Evolutionary conservation across 805 yeast genomes (phyloP).

Genomic region (Candida coleopterorum): DNA sequence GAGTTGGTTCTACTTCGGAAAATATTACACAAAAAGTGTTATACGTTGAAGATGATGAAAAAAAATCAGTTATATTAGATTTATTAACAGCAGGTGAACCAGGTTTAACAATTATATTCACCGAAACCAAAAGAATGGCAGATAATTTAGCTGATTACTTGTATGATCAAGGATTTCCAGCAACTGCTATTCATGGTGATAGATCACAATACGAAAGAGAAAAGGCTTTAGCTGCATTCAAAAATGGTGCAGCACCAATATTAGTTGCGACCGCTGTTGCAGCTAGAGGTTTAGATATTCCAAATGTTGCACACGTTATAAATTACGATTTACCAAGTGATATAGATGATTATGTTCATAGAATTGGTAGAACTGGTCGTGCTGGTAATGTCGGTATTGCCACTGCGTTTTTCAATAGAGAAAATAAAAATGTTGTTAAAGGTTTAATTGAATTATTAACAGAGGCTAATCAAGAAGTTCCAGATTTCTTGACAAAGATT

Average conservation of each 20-base stretch:
- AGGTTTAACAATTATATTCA: constrained; percentile 90
- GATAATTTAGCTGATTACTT: constrained; percentile 91
- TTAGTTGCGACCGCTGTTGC: constrained; percentile 99
- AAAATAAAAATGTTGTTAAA: constrained; percentile 82
- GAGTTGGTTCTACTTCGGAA: constrained; percentile 98
- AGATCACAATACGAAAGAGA: constrained; percentile 98
- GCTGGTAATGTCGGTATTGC: constrained; percentile 99
- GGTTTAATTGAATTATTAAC: constrained; percentile 80
- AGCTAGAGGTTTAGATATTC: constrained; percentile 99
- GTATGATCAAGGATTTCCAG: constrained; percentile 85
- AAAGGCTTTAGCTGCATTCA: constrained; percentile 91
- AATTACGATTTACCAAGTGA: constrained; percentile 96
- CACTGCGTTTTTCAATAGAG: constrained; percentile 96
- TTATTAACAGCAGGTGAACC: constrained; percentile 69
- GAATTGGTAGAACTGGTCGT: constrained; percentile 99
- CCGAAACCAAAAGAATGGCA: constrained; percentile 98
- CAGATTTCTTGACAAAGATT: constrained; percentile 76
- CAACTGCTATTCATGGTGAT: constrained; percentile 99
- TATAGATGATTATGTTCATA: constrained; percentile 97
- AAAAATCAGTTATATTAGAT: constrained; percentile 83
- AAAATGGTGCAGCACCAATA: constrained; percentile 85
- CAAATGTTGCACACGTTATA: constrained; percentile 96
- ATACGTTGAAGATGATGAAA: constrained; percentile 92
- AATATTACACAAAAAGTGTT: constrained; percentile 92
- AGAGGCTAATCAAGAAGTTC: constrained; percentile 98